phyloP scores from a whole-genome alignment of 2,329 filamentous ascomycete species.

The Tolypocladium ophioglossoides region DNA sequence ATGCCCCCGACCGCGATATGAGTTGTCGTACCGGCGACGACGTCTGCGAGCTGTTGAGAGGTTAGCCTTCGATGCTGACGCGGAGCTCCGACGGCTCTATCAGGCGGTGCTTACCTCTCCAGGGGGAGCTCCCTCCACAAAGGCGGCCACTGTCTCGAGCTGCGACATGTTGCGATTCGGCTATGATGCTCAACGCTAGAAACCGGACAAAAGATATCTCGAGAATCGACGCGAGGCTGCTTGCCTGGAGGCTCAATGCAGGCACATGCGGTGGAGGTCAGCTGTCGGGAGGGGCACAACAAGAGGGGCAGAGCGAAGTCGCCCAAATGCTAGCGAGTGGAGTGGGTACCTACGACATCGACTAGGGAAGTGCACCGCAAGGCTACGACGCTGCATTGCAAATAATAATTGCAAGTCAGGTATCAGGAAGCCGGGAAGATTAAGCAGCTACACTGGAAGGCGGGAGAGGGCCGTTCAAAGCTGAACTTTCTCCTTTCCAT shows the following conservation, averaged over 20 bases:
- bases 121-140: slow-evolving; percentile 87
- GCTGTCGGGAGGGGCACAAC: neutral
- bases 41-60: slow-evolving; percentile 62
- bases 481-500: too few relatives aligned
- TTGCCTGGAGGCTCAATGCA: neutral
- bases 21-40: slow-evolving; percentile 60
- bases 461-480: too few relatives aligned
- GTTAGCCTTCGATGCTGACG: slow-evolving; percentile 18
- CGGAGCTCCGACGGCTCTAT: slow-evolving; percentile 1
- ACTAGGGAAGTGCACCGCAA: too few relatives aligned
- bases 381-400: too few relatives aligned
- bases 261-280: neutral
- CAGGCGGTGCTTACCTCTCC: slow-evolving; percentile 64
- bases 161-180: slow-evolving; percentile 21
- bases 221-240: neutral
- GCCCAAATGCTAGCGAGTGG: neutral
- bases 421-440: too few relatives aligned
- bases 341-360: neutral
- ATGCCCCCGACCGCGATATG: neutral
- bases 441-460: too few relatives aligned
- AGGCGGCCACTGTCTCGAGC: slow-evolving; percentile 55
- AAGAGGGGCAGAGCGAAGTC: neutral
- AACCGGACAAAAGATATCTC: neutral
- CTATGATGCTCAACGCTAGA: neutral
- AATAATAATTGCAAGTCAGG: too few relatives aligned